A percentile compares a stretch with the other conserved stretches of the same genome.
phyloP scores from a whole-genome alignment of 495 filamentous ascomycete genomes.

The Pseudoneurospora amorphoporcata region DNA sequence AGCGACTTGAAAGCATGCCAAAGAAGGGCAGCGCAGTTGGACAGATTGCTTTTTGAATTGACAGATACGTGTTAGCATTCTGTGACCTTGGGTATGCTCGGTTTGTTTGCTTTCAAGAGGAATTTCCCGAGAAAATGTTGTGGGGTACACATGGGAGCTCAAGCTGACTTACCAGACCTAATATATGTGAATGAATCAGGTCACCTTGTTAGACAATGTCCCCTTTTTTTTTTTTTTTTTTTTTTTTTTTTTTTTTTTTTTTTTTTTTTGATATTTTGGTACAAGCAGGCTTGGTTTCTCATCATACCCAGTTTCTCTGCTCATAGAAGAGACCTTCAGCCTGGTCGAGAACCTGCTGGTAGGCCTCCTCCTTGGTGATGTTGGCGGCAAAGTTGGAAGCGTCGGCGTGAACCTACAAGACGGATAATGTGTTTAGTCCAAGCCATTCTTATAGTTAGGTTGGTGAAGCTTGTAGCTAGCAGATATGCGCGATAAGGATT shows the following conservation, averaged over 20 bases:
- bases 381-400: slow-evolving; percentile 60
- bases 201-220: neutral
- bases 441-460: neutral
- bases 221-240: neutral
- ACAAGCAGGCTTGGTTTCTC: neutral
- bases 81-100: neutral
- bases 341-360: slow-evolving; percentile 63
- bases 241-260: neutral
- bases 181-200: slow-evolving; percentile 1
- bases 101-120: neutral
- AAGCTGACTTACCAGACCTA: slow-evolving; percentile 47
- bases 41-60: slow-evolving; percentile 53
- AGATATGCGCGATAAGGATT: neutral
- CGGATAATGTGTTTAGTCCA: neutral
- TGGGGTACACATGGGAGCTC: neutral
- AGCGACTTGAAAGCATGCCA: slow-evolving; percentile 79
- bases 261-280: neutral
- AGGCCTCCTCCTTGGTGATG: slow-evolving; percentile 64
- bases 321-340: slow-evolving; percentile 60
- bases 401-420: slow-evolving; percentile 71
- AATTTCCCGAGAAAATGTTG: too few relatives aligned
- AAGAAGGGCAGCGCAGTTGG: slow-evolving; percentile 74
- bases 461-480: neutral
- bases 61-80: neutral
- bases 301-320: slow-evolving; percentile 78